phyloP scores from a whole-genome alignment of 345 rosid species.

The Gossypium thurberi region DNA sequence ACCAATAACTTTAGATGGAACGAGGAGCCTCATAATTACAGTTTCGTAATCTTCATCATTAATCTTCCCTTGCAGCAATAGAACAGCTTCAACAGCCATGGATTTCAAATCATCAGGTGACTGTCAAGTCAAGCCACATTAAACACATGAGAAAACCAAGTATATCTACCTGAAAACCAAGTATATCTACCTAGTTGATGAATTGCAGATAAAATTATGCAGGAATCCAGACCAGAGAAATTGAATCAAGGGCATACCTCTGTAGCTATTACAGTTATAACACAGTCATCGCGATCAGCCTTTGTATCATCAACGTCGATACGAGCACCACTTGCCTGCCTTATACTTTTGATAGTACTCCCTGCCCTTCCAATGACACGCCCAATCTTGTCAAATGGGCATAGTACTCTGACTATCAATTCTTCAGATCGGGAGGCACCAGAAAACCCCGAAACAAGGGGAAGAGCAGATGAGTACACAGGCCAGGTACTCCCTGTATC shows the following conservation, averaged over 20 bases:
- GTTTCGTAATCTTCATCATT: conserved; percentile 67
- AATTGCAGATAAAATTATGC: not conserved
- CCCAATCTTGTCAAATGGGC: conserved; percentile 77
- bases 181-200: not conserved
- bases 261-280: conserved; percentile 54
- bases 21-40: conserved; percentile 60
- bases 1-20: conserved; percentile 86
- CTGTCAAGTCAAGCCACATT: conserved; percentile 30
- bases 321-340: conserved; percentile 85
- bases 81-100: conserved; percentile 87
- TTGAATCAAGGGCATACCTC: conserved; percentile 41
- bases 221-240: not conserved
- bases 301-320: conserved; percentile 79
- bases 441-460: conserved; percentile 51
- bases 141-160: not conserved
- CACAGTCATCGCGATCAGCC: conserved; percentile 60
- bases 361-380: conserved; percentile 99
- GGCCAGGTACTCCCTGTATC: conserved; percentile 67
- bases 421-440: conserved; percentile 57
- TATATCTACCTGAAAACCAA: not conserved
- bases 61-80: conserved; percentile 81
- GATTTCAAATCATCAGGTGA: conserved; percentile 89
- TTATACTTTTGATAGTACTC: conserved; percentile 73
- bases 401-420: conserved; percentile 55
- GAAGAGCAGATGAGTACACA: conserved; percentile 62